Conservation (phyloP, 2,329 filamentous ascomycete species). For the Claviceps paspali region DNA sequence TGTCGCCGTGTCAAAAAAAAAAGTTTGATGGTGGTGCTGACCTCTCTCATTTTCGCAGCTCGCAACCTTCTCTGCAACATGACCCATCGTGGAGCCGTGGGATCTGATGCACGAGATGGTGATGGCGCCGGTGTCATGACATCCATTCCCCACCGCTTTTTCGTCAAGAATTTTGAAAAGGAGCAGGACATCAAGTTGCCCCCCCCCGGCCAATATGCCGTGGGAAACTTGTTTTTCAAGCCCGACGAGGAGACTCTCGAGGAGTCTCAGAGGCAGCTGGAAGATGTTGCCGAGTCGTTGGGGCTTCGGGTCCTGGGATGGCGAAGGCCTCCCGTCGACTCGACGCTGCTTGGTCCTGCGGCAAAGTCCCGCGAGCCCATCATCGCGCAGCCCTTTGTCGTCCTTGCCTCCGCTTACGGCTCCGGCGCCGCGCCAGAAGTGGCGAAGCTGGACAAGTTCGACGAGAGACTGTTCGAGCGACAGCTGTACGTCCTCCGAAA, state of each 20-base stretch:
- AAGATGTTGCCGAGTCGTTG: constrained; percentile 79
- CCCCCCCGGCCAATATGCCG: constrained; percentile 82
- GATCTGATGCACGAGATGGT: constrained; percentile 93
- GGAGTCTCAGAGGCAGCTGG: constrained; percentile 83
- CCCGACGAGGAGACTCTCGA: constrained; percentile 80
- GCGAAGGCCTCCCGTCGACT: constrained; percentile 91
- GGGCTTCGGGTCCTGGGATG: constrained; percentile 86
- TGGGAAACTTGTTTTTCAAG: constrained; percentile 97
- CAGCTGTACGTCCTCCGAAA: constrained; percentile 92
- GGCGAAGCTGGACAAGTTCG: constrained; percentile 66
- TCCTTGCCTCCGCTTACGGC: constrained; percentile 74
- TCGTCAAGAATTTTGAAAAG: constrained; percentile 93
- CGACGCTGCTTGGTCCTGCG: constrained; percentile 79
- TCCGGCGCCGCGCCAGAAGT: constrained; percentile 61
- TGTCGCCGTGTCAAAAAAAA: no score
- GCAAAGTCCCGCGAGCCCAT: constrained; percentile 87
- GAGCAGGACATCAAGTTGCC: constrained; percentile 82
- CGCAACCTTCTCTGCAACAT: constrained; percentile 91
- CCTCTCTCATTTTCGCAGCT: neutral
- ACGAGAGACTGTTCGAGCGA: constrained; percentile 75
- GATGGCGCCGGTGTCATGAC: constrained; percentile 99
- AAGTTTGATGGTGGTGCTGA: constrained; percentile 3
- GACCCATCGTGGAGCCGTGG: constrained; percentile 97
- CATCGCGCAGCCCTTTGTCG: constrained; percentile 91
- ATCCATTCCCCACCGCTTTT: constrained; percentile 95